phyloP scores from a whole-genome alignment of 78 protist species.

The Cyanophora paradoxa region DNA sequence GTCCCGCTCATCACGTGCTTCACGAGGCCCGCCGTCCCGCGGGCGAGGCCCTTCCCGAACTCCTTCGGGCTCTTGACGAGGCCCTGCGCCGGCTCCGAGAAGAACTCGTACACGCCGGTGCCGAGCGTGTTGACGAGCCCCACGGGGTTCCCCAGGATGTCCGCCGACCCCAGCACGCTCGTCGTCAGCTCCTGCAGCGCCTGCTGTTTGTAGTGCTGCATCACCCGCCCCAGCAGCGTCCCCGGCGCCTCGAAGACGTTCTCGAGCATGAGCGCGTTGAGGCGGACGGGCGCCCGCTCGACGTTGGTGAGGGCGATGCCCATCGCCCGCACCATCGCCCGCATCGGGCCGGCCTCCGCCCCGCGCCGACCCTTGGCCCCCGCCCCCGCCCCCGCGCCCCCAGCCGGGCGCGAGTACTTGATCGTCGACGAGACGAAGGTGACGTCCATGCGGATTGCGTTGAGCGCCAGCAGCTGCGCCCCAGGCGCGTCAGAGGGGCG shows the following conservation, averaged over 20 bases:
- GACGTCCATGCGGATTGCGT: too few relatives aligned
- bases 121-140: conserved; percentile 53
- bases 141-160: conserved; percentile 72
- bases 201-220: conserved; percentile 37
- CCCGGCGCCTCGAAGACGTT: conserved; percentile 51
- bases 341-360: too few relatives aligned
- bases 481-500: too few relatives aligned
- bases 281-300: conserved; percentile 42
- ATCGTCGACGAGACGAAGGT: too few relatives aligned
- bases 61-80: conserved; percentile 49
- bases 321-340: too few relatives aligned
- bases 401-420: too few relatives aligned
- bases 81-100: conserved; percentile 77
- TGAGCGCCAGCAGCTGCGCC: too few relatives aligned
- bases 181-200: conserved; percentile 42
- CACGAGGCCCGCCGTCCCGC: conserved; percentile 32
- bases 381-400: too few relatives aligned
- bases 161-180: conserved; percentile 63
- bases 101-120: conserved; percentile 69
- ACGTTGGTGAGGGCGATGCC: conserved; percentile 48
- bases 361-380: too few relatives aligned
- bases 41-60: conserved; percentile 57
- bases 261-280: conserved; percentile 49
- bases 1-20: neutral
- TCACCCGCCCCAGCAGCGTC: conserved; percentile 34